phyloP scores from a whole-genome alignment of 169 alveolate genomes.

The Perkinsus marinus region DNA sequence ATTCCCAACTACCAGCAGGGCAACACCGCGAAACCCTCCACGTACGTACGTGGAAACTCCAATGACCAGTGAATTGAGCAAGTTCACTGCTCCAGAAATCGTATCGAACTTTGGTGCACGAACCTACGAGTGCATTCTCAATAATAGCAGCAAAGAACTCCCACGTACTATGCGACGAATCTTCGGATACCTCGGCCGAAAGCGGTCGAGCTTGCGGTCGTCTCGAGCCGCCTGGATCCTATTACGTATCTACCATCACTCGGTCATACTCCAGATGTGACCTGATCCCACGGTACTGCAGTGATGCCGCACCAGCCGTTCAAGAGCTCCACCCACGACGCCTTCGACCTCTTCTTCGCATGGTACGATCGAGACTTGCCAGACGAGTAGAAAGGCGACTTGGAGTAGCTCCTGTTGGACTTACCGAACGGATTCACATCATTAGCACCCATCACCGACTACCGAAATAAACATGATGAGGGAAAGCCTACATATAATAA shows the following conservation, averaged over 20 bases:
- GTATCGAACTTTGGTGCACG: not conserved
- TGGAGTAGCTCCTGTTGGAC: no score
- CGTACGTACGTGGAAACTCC: not conserved
- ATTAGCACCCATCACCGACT: no score
- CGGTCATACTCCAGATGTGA: not conserved
- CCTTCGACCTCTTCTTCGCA: no score
- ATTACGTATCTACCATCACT: not conserved
- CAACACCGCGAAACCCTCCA: no score
- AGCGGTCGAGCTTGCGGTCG: not conserved
- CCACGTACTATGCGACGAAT: not conserved
- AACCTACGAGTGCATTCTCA: not conserved
- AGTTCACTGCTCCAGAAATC: not conserved
- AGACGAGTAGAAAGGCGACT: no score
- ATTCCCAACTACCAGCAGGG: no score
- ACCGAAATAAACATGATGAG: no score
- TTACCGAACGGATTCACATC: no score
- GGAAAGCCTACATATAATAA: no score
- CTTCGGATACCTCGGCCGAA: not conserved
- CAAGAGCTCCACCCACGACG: no score
- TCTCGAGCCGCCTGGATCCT: not conserved
- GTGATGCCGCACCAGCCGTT: no score
- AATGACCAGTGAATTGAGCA: not conserved
- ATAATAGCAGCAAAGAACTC: not conserved
- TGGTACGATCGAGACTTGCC: no score
- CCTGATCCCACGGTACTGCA: not conserved